These are phyloP conservation scores for Guadua angustifolia DNA, from an alignment of 176 grass and related monocot species.

Conservation along the genomic window DNA sequence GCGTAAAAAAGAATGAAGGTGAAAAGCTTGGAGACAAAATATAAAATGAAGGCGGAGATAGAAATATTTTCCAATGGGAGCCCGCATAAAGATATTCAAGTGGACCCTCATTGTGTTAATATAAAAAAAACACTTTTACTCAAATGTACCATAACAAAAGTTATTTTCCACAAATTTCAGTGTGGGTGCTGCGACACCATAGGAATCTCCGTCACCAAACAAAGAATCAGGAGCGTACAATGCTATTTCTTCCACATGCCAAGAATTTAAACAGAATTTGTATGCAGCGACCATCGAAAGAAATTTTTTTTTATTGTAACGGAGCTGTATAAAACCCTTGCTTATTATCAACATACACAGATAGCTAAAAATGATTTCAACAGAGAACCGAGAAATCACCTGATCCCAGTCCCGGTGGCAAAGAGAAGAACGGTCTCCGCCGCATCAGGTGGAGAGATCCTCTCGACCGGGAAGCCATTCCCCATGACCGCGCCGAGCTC, in stretches of 20 bases:
- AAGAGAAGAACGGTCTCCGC: constrained; percentile 69
- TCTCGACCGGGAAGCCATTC: constrained; percentile 65
- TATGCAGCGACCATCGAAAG: background rate
- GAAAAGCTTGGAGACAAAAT: background rate
- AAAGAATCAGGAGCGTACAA: no score
- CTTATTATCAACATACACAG: background rate
- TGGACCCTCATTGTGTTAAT: background rate
- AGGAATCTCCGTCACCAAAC: no score
- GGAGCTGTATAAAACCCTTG: no score
- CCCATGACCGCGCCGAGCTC: constrained; percentile 85
- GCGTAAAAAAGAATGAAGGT: background rate
- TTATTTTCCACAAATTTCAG: background rate
- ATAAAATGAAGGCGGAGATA: background rate
- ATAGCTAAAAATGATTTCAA: background rate
- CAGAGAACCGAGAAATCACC: constrained; percentile 41
- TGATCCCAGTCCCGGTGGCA: constrained; percentile 87
- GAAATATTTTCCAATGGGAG: background rate
- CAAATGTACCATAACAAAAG: background rate
- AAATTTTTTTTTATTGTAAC: background rate
- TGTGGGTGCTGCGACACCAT: no score
- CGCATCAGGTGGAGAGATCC: constrained; percentile 54
- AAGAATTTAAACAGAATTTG: background rate
- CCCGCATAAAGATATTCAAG: background rate
- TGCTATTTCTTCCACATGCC: no score
- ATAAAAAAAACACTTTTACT: background rate